A percentile compares a stretch with the other conserved stretches of the same genome.
Evolutionary conservation across 1,284 basidiomycete genomes (phyloP).

Genomic region (Pseudozyma hubeiensis): DNA sequence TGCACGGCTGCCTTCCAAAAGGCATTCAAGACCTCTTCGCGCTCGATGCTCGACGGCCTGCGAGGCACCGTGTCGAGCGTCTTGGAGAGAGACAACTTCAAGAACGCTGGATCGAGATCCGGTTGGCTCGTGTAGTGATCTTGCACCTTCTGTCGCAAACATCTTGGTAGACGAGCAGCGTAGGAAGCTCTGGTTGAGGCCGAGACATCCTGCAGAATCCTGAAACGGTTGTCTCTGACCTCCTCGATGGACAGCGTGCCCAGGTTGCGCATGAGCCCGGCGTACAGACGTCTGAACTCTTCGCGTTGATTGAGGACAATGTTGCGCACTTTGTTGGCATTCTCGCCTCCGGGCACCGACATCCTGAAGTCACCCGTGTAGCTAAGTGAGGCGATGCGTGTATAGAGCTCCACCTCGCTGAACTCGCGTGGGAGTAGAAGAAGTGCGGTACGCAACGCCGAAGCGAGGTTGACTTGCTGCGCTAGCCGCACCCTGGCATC

Average conservation of each 20-base stretch:
- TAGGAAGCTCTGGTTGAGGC: constrained; percentile 42
- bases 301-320: constrained; percentile 76
- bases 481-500: constrained; percentile 89
- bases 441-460: constrained; percentile 84
- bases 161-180: constrained; percentile 52
- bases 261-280: constrained; percentile 70
- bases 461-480: constrained; percentile 90
- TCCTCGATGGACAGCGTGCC: constrained; percentile 57
- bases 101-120: constrained; percentile 54
- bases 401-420: constrained; percentile 84
- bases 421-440: constrained; percentile 75
- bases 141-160: constrained; percentile 54
- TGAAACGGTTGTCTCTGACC: constrained; percentile 42
- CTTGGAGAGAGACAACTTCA: constrained; percentile 55
- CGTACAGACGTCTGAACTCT: constrained; percentile 89
- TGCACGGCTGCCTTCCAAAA: constrained; percentile 58
- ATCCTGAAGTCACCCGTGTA: constrained; percentile 90
- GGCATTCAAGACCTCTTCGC: constrained; percentile 37
- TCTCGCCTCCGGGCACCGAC: constrained; percentile 88
- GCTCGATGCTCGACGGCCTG: constrained; percentile 22
- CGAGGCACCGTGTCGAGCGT: constrained; percentile 37
- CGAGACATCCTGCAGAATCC: constrained; percentile 54
- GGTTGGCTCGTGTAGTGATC: constrained; percentile 51
- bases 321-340: constrained; percentile 91
- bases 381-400: constrained; percentile 84